Evolutionary conservation across 306 rosid genomes (phyloP).

Genomic region (Rosa rugosa): DNA sequence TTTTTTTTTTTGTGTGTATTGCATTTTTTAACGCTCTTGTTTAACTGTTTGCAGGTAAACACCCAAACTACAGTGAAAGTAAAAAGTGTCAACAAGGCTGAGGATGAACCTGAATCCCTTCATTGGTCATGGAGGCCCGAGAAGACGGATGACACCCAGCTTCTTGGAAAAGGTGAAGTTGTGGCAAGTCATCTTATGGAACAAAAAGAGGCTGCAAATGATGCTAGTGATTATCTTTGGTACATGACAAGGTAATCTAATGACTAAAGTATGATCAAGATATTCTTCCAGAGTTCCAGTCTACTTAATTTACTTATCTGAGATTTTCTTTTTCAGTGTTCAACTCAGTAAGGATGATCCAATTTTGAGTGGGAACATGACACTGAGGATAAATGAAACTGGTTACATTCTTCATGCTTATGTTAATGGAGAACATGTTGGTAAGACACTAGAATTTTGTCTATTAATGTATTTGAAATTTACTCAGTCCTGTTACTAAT

Average conservation of each 20-base stretch:
- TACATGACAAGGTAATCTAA: conserved; percentile 53
- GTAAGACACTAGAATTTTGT: conserved; percentile 18
- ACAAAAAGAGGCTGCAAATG: conserved; percentile 44
- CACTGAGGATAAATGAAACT: conserved; percentile 39
- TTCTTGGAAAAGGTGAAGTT: conserved; percentile 25
- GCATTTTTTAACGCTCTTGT: neutral
- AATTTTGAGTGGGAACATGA: conserved; percentile 40
- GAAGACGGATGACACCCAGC: conserved; percentile 19
- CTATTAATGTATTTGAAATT: neutral
- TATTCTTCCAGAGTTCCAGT: neutral
- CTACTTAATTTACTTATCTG: neutral
- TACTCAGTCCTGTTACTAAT: neutral
- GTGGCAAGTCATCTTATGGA: conserved; percentile 32
- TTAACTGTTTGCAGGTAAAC: conserved; percentile 36
- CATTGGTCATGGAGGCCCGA: conserved; percentile 60
- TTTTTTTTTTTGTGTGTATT: neutral
- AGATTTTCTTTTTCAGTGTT: conserved; percentile 21
- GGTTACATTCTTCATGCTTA: conserved; percentile 53
- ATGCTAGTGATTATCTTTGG: conserved; percentile 58
- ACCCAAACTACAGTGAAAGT: conserved; percentile 53
- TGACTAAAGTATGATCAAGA: neutral
- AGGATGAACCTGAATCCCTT: conserved; percentile 39
- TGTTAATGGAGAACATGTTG: conserved; percentile 45
- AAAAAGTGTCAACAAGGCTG: conserved; percentile 34
- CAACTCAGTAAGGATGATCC: conserved; percentile 37